Evolutionary conservation across 2,329 filamentous ascomycete species (phyloP).

Genomic region (Xenosphaeropsis pyriputrescens): DNA sequence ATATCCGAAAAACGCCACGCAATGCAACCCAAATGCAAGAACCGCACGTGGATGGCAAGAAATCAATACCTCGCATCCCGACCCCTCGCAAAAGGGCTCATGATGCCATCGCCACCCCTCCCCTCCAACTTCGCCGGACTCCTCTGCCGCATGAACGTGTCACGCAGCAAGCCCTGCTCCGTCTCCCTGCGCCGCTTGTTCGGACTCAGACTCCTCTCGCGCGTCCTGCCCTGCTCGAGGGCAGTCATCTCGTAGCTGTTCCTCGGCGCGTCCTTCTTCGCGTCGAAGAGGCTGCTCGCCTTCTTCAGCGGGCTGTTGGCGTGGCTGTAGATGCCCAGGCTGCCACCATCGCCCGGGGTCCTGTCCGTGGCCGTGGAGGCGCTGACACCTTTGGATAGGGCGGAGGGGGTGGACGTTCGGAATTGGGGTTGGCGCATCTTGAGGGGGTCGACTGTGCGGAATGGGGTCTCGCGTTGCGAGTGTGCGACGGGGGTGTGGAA

Average conservation of each 20-base stretch:
- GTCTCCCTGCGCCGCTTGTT: no score
- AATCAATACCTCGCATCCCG: not conserved
- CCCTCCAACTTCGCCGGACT: no score
- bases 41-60: slow-evolving; percentile 3
- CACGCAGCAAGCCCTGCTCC: no score
- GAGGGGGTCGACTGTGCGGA: slow-evolving; percentile 22
- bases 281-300: slow-evolving; percentile 46
- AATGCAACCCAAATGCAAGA: slow-evolving; percentile 8
- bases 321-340: slow-evolving; percentile 66
- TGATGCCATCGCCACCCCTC: slow-evolving; percentile 10
- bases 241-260: not conserved
- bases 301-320: slow-evolving; percentile 76
- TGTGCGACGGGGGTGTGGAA: slow-evolving; percentile 15
- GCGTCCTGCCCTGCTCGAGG: not conserved
- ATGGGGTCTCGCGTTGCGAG: slow-evolving; percentile 18
- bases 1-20: no score
- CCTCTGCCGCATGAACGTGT: no score
- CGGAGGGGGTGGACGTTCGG: slow-evolving; percentile 21
- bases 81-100: not conserved
- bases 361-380: not conserved
- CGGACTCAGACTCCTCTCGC: not conserved
- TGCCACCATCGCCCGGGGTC: slow-evolving; percentile 49
- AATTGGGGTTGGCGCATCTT: slow-evolving; percentile 39
- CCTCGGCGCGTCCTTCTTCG: slow-evolving; percentile 34
- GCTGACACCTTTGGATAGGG: not conserved